Conservation (phyloP, 208 protist species). For the Leishmania arabica region DNA sequence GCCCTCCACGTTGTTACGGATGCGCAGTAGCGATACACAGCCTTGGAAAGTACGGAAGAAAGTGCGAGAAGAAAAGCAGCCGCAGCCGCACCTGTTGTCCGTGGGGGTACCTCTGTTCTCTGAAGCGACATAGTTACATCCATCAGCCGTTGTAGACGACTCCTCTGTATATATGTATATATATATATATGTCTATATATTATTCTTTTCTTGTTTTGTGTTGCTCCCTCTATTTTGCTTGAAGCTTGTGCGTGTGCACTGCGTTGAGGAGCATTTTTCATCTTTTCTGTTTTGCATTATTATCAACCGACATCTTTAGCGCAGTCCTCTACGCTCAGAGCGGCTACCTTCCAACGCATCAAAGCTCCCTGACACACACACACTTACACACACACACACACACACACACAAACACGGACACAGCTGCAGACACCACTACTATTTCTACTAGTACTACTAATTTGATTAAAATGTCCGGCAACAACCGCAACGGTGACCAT, state of each 20-base stretch:
- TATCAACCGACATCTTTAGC: not conserved
- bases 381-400: not conserved
- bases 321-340: not conserved
- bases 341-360: not conserved
- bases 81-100: too few species aligned
- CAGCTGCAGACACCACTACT: not conserved
- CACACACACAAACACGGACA: not conserved
- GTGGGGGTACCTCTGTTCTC: too few species aligned
- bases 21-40: too few species aligned
- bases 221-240: not conserved
- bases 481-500: constrained; percentile 4
- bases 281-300: constrained; percentile 6
- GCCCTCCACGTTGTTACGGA: too few species aligned
- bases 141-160: not conserved
- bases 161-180: not conserved
- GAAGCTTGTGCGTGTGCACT: not conserved
- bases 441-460: not conserved
- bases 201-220: not conserved
- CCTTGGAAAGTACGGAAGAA: too few species aligned
- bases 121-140: too few species aligned
- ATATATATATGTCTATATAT: constrained; percentile 9
- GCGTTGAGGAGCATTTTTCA: not conserved
- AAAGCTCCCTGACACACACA: not conserved
- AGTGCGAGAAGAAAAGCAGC: too few species aligned
- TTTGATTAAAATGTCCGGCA: constrained; percentile 1